Percentiles rank a stretch among this genome's conserved stretches.
Conservation (phyloP, 192 early-diverging fungal species). For the Diversispora eburnea region DNA sequence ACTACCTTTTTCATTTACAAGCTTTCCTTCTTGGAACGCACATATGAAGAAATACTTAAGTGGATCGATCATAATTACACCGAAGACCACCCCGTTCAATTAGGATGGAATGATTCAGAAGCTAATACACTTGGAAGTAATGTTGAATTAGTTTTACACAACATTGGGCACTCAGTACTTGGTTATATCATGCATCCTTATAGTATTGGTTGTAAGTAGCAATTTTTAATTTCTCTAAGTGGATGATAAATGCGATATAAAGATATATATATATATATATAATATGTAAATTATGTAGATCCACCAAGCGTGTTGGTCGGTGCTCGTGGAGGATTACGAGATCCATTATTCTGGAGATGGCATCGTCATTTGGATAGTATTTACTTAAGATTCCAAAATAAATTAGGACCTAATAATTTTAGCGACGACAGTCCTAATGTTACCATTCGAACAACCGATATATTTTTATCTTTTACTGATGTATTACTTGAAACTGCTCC, state of each 20-base stretch:
- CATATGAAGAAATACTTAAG: not conserved
- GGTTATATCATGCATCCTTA: conserved; percentile 15
- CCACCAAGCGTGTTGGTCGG: conserved; percentile 11
- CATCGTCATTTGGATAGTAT: conserved; percentile 9
- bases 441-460: not conserved
- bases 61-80: not conserved
- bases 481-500: not conserved
- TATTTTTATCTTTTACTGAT: not conserved
- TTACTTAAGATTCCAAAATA: not conserved
- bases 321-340: not conserved
- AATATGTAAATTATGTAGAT: not conserved
- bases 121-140: not conserved
- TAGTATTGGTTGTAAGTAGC: not conserved
- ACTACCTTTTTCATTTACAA: not conserved
- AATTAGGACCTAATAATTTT: conserved; percentile 1
- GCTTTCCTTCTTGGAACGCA: not conserved
- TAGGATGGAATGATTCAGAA: not conserved
- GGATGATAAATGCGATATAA: not conserved
- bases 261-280: not conserved
- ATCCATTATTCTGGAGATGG: conserved; percentile 21
- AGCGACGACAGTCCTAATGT: not conserved
- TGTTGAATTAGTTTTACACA: conserved; percentile 2
- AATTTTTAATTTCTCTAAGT: not conserved
- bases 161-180: not conserved
- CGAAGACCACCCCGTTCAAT: not conserved